Percentiles rank a stretch among this genome's conserved stretches.
phyloP scores from a whole-genome alignment of 345 rosid species.

The Euphorbia tirucalli region DNA sequence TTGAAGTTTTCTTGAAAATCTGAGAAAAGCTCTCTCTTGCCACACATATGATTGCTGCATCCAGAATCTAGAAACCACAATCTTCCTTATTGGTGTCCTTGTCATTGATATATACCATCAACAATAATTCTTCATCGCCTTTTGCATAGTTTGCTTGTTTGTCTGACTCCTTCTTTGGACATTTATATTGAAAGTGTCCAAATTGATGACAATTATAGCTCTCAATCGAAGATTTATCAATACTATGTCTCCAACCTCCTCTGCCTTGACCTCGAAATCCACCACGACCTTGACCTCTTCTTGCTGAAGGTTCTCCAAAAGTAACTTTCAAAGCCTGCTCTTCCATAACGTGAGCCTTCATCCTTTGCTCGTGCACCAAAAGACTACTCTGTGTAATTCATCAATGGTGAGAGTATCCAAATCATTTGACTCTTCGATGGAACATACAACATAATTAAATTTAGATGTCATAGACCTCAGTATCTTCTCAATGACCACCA shows the following conservation, averaged over 20 bases:
- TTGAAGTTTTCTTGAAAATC: background rate
- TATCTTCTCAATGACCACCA: background rate
- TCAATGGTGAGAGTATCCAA: conserved; percentile 2
- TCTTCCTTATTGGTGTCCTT: no score
- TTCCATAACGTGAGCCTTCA: conserved; percentile 5
- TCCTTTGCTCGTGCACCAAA: conserved; percentile 14
- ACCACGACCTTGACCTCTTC: conserved; percentile 14
- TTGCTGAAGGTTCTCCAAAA: background rate
- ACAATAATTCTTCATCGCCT: no score
- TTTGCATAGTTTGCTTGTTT: no score
- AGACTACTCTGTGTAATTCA: conserved; percentile 5
- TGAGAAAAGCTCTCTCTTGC: background rate
- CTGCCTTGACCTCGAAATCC: conserved; percentile 8
- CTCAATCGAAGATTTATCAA: no score
- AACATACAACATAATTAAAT: background rate
- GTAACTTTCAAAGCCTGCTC: conserved; percentile 10
- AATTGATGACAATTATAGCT: no score
- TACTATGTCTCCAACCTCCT: background rate
- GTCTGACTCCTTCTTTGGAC: no score
- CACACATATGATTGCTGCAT: no score
- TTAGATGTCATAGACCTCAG: conserved; percentile 6
- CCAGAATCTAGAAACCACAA: no score
- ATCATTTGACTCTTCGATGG: conserved; percentile 11
- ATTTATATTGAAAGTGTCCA: no score
- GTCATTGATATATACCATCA: no score